Base-by-base conservation (phyloP, 139 green algal genomes). In the Limnomonas spitsbergensis region DNA sequence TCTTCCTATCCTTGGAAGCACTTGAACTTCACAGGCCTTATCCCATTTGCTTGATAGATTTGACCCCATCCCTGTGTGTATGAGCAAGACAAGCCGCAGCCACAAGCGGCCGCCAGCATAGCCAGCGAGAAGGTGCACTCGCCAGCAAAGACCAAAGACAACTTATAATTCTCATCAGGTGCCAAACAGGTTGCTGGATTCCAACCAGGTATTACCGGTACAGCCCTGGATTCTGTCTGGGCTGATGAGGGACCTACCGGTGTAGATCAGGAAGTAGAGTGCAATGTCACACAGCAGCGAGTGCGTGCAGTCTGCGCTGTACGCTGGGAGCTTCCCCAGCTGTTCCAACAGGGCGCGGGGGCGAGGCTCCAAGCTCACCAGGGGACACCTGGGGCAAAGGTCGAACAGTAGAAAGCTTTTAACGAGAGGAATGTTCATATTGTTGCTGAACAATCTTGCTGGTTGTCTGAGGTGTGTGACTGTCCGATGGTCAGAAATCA, bases 191-290 rank as follows among this genome's bases (percentile, higher is more conserved):
- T n/a, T n/a, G n/a, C n/a, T n/a, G n/a, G n/a, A n/a, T n/a, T n/a
- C n/a, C n/a, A n/a, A n/a, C n/a, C n/a, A n/a, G n/a, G n/a, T n/a
- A n/a, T n/a, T n/a, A n/a, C n/a, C n/a, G n/a, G n/a, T n/a, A n/a
- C n/a, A n/a, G n/a, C n/a, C n/a, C n/a, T n/a, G n/a, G n/a, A n/a
- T n/a, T n/a, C n/a, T n/a, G n/a, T n/a, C n/a, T n/a, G n/a, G n/a
- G n/a, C n/a, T n/a, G n/a, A n/a, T n/a, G n/a, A n/a, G n/a, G n/a
- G n/a, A n/a, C n/a, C n/a, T 54, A 36, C 83, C 82, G 26, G 79
- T 83, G 72, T 83, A 97, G 53, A 97, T 88, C 66, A 97, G 83
- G 78, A 94, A 93, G 80, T 88, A 97, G 31, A 97, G 78, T 2
- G 82, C 76, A 52, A 94, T 81, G 82, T 94, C 89, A 27, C 68